Conservation (phyloP, 495 filamentous ascomycete genomes). For the Neurospora discreta region DNA sequence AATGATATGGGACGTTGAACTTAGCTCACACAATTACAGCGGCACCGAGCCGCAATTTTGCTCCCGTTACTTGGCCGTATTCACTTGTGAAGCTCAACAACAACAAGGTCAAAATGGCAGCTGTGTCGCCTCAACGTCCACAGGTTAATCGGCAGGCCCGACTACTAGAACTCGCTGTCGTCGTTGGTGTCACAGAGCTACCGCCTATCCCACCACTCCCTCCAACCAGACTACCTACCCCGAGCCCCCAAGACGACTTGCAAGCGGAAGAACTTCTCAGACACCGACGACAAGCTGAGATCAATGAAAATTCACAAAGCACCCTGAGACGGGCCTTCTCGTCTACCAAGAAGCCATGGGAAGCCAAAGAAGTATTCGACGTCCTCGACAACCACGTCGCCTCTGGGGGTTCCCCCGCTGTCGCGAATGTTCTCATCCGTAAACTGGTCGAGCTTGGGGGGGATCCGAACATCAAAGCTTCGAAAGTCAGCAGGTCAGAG, state of each 20-base stretch:
- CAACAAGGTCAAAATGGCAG: conserved; percentile 6
- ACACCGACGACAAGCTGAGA: conserved; percentile 22
- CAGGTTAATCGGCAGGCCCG: conserved; percentile 21
- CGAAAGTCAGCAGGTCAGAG: background rate
- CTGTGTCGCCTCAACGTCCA: conserved; percentile 3
- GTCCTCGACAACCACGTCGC: conserved; percentile 30
- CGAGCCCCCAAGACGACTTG: conserved; percentile 29
- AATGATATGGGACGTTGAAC: background rate
- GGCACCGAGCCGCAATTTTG: background rate
- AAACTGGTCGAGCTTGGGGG: conserved; percentile 32
- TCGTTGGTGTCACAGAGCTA: conserved; percentile 21
- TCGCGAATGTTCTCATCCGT: conserved; percentile 35
- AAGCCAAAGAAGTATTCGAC: conserved; percentile 35
- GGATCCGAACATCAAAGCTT: conserved; percentile 29
- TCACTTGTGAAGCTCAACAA: background rate
- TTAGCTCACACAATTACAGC: background rate
- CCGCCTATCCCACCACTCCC: conserved; percentile 14
- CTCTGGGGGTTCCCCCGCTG: conserved; percentile 30
- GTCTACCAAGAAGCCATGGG: conserved; percentile 36
- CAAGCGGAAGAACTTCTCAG: conserved; percentile 35
- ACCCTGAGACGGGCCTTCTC: conserved; percentile 33
- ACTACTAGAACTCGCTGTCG: conserved; percentile 26
- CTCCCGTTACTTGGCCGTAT: background rate
- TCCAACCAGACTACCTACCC: conserved; percentile 7
- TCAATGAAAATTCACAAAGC: conserved; percentile 20